Evolutionary conservation across 1,284 basidiomycete genomes (phyloP), one percentile per base, ranked within the genome.

Genomic region (Irpex lacteus): DNA sequence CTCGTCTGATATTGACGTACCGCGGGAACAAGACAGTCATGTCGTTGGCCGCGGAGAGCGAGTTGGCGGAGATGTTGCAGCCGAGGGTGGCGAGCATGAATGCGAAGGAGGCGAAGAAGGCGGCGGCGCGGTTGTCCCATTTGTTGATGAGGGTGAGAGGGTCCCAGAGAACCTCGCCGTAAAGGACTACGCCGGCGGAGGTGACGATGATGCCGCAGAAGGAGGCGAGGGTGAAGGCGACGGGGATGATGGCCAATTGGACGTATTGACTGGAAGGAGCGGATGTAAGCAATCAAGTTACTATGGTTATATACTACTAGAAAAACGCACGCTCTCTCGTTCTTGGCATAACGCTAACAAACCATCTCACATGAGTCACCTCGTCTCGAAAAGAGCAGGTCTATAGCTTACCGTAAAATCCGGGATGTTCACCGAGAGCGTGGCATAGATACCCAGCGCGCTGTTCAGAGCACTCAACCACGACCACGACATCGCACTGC

Each of bases 1-100:
- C 91, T 7, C 91, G 81, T 19, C 83, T 79, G 69, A 94, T 92
- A 73, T 93, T 90, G 77, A 94, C 86, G 70, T 86, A 92, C 64
- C 80, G 78, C 21, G 88, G 88, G 65, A 82, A 82, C 15, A 90
- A 75, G 2, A 85, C 89, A 15, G 85, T 88, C 80, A 92, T 85
- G 74, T 94, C 88, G 74, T 92, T 94, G 0, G 90, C 91, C 2
- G 90, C 89, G 21, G 87, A 89, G 64, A 94, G 78, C 50, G 86
- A 89, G 75, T 93, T 90, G 7, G 88, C 88, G 50, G 86, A 90
- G 66, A 92, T 88, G 72, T 92, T 93, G 60, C 89, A 88, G 26
- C 90, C 90, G 59, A 92, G 78, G 15, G 87, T 89, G 15, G 88
- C 85, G 34, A 93, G 74, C 7, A 83, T 78, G 75, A 91, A 93